phyloP scores from a whole-genome alignment of 208 protist species.

The Polymyxa betae region DNA sequence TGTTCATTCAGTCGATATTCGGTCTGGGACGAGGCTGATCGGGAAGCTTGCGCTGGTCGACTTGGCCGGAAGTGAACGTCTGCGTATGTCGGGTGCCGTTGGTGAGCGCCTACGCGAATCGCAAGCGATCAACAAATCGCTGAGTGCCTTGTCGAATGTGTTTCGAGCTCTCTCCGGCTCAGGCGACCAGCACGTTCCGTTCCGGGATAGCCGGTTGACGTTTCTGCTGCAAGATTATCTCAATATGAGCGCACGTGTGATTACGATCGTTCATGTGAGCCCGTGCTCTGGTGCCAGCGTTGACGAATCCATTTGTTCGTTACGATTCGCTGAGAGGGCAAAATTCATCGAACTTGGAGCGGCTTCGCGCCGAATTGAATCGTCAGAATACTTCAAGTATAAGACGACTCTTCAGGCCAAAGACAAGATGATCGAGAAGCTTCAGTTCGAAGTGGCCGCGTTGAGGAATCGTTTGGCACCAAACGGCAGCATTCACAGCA shows the following conservation, averaged over 20 bases:
- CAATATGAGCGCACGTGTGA: neutral
- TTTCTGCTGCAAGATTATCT: constrained; percentile 47
- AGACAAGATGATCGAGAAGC: constrained; percentile 20
- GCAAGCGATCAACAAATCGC: constrained; percentile 79
- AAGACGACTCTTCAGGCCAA: neutral
- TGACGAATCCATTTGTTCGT: neutral
- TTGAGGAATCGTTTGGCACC: neutral
- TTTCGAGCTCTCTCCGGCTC: constrained; percentile 56
- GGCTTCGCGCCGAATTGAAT: neutral
- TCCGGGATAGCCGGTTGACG: constrained; percentile 23
- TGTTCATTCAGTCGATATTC: neutral
- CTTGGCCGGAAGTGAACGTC: constrained; percentile 86
- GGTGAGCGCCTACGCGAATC: constrained; percentile 75
- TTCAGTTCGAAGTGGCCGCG: neutral
- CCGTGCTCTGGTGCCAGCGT: neutral
- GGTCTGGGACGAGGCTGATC: neutral
- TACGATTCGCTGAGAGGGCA: neutral
- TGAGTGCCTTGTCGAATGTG: constrained; percentile 77
- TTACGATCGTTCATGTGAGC: constrained; percentile 35
- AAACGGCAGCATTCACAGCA: neutral
- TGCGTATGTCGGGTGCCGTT: constrained; percentile 74
- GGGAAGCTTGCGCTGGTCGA: constrained; percentile 90
- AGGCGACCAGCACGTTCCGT: constrained; percentile 41
- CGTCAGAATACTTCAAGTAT: neutral
- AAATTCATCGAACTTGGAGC: constrained; percentile 1